Percentiles rank a stretch among this genome's conserved stretches.
phyloP scores from a whole-genome alignment of 352 stramenopile genomes.

The Globisporangium apiculatum region DNA sequence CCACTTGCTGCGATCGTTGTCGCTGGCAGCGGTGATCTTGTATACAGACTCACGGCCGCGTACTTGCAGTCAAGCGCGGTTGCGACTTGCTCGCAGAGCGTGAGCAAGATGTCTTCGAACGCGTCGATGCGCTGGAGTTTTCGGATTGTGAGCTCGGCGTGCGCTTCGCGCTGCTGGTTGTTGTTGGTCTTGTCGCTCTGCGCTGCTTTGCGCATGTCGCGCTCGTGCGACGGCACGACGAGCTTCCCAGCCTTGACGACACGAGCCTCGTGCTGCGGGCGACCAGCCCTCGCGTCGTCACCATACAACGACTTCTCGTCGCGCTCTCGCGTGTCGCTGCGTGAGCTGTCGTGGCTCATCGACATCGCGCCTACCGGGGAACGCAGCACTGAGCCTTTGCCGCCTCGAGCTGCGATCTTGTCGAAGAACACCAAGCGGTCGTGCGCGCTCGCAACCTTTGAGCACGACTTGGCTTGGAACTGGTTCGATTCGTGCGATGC shows the following conservation, averaged over 20 bases:
- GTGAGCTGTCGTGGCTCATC: background rate
- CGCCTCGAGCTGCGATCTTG: constrained; percentile 3
- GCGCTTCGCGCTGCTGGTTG: constrained; percentile 26
- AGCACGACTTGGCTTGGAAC: constrained; percentile 13
- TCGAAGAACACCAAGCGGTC: constrained; percentile 6
- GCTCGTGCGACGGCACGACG: constrained; percentile 1
- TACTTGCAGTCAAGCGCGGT: constrained; percentile 37
- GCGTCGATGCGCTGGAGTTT: constrained; percentile 22
- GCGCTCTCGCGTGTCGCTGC: background rate
- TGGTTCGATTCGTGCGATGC: background rate
- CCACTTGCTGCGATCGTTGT: background rate
- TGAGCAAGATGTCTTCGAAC: constrained; percentile 50
- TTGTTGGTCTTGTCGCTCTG: background rate
- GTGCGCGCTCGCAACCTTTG: constrained; percentile 6
- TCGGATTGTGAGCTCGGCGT: constrained; percentile 20
- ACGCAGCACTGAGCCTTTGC: background rate
- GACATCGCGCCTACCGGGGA: background rate
- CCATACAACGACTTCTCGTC: constrained; percentile 3
- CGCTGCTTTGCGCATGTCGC: background rate
- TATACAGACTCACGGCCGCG: constrained; percentile 54
- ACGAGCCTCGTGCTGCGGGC: background rate
- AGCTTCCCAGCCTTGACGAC: constrained; percentile 10
- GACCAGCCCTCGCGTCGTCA: background rate
- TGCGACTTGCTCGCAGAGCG: constrained; percentile 43
- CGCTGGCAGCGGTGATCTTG: constrained; percentile 3